phyloP scores from a whole-genome alignment of 495 filamentous ascomycete genomes.

The Cryomyces minteri region DNA sequence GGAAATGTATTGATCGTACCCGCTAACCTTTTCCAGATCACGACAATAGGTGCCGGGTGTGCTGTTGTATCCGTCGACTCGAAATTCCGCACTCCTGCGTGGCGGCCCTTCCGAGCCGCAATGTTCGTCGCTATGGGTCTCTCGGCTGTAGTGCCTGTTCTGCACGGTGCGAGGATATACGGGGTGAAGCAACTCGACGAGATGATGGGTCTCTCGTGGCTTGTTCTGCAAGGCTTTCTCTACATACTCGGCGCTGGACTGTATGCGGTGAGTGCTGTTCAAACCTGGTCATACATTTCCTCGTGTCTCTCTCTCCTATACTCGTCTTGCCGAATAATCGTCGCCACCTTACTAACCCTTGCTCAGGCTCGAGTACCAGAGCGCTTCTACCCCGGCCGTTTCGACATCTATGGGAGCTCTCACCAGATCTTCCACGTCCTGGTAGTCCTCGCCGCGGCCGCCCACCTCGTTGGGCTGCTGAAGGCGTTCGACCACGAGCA shows the following conservation, averaged over 20 bases:
- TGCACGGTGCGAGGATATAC: conserved; percentile 52
- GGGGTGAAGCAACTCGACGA: conserved; percentile 36
- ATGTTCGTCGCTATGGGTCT: conserved; percentile 88
- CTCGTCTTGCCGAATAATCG: background rate
- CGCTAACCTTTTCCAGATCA: conserved; percentile 35
- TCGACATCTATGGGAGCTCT: conserved; percentile 61
- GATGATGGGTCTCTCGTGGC: conserved; percentile 68
- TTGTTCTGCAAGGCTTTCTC: conserved; percentile 58
- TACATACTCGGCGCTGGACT: conserved; percentile 77
- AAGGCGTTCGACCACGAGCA: conserved; percentile 24
- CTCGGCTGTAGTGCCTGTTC: conserved; percentile 62
- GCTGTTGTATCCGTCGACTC: conserved; percentile 57
- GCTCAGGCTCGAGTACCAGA: conserved; percentile 33
- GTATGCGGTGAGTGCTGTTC: conserved; percentile 41
- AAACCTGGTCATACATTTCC: background rate
- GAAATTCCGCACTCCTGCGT: conserved; percentile 61
- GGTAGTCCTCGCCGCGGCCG: conserved; percentile 44
- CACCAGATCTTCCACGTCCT: conserved; percentile 70
- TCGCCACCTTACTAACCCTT: background rate
- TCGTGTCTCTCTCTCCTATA: background rate
- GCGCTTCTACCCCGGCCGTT: conserved; percentile 38
- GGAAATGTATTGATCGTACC: background rate
- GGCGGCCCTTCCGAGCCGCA: conserved; percentile 66
- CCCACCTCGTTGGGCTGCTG: conserved; percentile 44
- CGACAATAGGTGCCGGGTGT: conserved; percentile 54